phyloP scores from a whole-genome alignment of 2,329 filamentous ascomycete species.

The Elsinoe necatrix region DNA sequence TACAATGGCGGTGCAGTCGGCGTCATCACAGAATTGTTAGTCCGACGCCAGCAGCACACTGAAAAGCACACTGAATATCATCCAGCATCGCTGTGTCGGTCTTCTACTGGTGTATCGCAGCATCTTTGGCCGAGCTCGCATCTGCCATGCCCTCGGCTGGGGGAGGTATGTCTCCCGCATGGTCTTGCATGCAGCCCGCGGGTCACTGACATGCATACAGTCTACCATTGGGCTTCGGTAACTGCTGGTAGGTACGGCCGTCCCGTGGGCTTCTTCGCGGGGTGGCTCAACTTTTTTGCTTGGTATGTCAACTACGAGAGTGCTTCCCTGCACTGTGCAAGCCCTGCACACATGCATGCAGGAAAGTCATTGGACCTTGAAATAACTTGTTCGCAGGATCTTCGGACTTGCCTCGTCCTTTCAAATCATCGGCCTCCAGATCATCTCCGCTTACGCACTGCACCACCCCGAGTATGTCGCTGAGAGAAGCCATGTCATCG shows the following conservation, averaged over 20 bases:
- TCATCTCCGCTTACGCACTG: constrained; percentile 37
- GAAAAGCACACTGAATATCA: neutral
- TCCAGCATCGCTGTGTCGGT: constrained; percentile 36
- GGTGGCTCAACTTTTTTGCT: constrained; percentile 26
- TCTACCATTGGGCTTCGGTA: constrained; percentile 47
- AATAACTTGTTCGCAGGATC: constrained; percentile 26
- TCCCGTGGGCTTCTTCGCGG: constrained; percentile 39
- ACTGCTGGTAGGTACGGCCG: constrained; percentile 50
- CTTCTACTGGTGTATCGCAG: constrained; percentile 52
- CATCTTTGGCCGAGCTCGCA: constrained; percentile 50
- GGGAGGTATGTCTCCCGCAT: constrained; percentile 33
- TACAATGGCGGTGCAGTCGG: constrained; percentile 55
- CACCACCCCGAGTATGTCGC: constrained; percentile 39
- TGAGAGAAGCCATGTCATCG: constrained; percentile 44
- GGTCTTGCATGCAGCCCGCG: neutral
- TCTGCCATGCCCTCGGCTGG: constrained; percentile 56
- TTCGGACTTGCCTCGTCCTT: constrained; percentile 38
- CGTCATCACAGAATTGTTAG: constrained; percentile 49
- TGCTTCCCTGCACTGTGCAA: neutral
- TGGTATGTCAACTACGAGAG: neutral
- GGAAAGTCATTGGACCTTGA: neutral
- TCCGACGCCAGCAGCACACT: constrained; percentile 26
- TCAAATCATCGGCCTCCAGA: constrained; percentile 39
- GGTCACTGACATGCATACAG: constrained; percentile 18
- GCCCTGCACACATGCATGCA: neutral